Conservation (phyloP, 768 basidiomycete species). For the Strobilomyces confusus region DNA sequence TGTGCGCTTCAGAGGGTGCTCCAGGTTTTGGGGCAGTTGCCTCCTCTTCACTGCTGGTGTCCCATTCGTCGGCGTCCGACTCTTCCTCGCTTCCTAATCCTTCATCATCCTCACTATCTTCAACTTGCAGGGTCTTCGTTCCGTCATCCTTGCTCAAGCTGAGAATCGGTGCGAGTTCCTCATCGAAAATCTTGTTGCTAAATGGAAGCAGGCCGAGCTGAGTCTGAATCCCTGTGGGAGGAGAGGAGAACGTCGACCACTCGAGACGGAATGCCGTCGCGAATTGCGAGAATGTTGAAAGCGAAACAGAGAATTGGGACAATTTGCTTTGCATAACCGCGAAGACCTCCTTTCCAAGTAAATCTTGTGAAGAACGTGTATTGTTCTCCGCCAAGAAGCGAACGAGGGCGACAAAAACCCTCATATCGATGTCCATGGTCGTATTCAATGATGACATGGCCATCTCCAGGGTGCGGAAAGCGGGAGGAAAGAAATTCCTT, state of each 20-base stretch:
- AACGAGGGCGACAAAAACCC: constrained; percentile 46
- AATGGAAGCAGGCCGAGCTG: constrained; percentile 35
- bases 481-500: constrained; percentile 37
- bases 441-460: constrained; percentile 18
- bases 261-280: constrained; percentile 17
- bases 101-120: constrained; percentile 12
- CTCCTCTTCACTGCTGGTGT: constrained; percentile 14
- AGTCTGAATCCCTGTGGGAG: neutral
- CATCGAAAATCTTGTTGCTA: constrained; percentile 39
- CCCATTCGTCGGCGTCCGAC: constrained; percentile 20
- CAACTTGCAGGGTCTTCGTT: constrained; percentile 4
- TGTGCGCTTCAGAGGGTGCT: neutral
- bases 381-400: constrained; percentile 30
- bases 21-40: neutral
- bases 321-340: constrained; percentile 23
- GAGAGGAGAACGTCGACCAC: neutral
- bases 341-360: constrained; percentile 30
- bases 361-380: constrained; percentile 16
- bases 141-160: constrained; percentile 2
- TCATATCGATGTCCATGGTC: constrained; percentile 50
- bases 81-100: constrained; percentile 14
- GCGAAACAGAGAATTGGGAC: constrained; percentile 12
- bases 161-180: constrained; percentile 35
- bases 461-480: constrained; percentile 33
- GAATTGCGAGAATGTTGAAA: constrained; percentile 20